Evolutionary conservation across 2,329 filamentous ascomycete genomes (phyloP).

Genomic region (Aspergillus caelatus): DNA sequence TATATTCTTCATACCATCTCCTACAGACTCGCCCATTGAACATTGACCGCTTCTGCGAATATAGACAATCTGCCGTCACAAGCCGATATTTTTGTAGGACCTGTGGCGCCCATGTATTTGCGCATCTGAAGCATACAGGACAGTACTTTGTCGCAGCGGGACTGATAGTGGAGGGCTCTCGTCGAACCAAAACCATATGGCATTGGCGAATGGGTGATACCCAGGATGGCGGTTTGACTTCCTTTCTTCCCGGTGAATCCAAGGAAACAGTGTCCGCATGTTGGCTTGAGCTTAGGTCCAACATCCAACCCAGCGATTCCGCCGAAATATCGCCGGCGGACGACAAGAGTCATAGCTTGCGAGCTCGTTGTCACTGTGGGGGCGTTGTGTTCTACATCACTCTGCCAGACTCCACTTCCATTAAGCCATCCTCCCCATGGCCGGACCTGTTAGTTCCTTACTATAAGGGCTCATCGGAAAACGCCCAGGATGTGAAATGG

Average conservation of each 20-base stretch:
- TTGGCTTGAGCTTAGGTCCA: slow-evolving; percentile 22
- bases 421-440: slow-evolving; percentile 51
- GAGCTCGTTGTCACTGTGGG: slow-evolving; percentile 58
- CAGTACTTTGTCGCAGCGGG: slow-evolving; percentile 40
- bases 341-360: slow-evolving; percentile 32
- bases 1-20: slow-evolving; percentile 49
- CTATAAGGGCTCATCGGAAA: slow-evolving; percentile 42
- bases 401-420: slow-evolving; percentile 54
- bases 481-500: slow-evolving; percentile 59
- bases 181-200: slow-evolving; percentile 23
- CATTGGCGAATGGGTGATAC: slow-evolving; percentile 34
- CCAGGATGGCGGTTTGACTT: slow-evolving; percentile 32
- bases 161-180: slow-evolving; percentile 26
- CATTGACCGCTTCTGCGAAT: slow-evolving; percentile 44
- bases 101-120: slow-evolving; percentile 52
- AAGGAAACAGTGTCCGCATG: slow-evolving; percentile 19
- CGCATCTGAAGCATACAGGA: slow-evolving; percentile 24
- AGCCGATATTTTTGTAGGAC: slow-evolving; percentile 54
- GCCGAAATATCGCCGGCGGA: not conserved
- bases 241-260: slow-evolving; percentile 26
- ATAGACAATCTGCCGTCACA: slow-evolving; percentile 46
- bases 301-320: slow-evolving; percentile 2
- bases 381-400: slow-evolving; percentile 61
- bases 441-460: slow-evolving; percentile 59
- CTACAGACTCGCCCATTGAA: slow-evolving; percentile 40